Evolutionary conservation across 208 protist species (phyloP), one percentile per base, ranked within the genome.

Genomic region (Pavlovales sp.): DNA sequence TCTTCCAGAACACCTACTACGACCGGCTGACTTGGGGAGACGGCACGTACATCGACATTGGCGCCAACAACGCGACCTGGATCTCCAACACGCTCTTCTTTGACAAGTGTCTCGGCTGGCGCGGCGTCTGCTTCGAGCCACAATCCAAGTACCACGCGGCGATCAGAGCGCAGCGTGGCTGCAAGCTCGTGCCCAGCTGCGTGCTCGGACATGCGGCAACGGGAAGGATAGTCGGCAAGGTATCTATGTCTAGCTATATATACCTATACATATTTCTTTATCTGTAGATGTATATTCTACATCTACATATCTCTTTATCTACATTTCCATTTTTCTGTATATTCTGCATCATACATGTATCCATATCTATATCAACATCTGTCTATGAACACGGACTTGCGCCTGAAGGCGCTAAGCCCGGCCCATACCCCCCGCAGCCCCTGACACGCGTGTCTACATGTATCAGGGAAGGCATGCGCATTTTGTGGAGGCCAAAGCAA

Each of bases 41-140:
- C 10, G 75, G 75, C 36, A 41, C 32, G 36, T 79, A 79, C 32
- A 26, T 79, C 36, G 75, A 79, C 37, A 40, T 79, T 36, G 75
- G 75, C 75, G 40, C 75, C 11, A 79, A 79, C 32, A 36, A 79
- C 10, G 14, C 75, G 10, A 79, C 32, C 32, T 11, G 11, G 5
- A 79, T 79, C 10, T 40, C 34, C 34, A 79, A 79, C 75, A 79
- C 75, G 11, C 22, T 40, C 10, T 79, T 79, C 75, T 79, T 79
- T 40, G 75, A 79, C 37, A 32, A 20, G 32, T 79, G 75, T 26
- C 37, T 79, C 4, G 75, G 75, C 37, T 79, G 75, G 75, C 10
- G 14, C 10, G 75, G 75, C 75, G 75, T 79, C 34, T 79, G 75
- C 75, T 37, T 79, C 10, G 75, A 79, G 26, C 34, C 75, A 1